These are phyloP conservation scores for Ramaria rubella DNA, from an alignment of 768 basidiomycete species.

Conservation along the genomic window DNA sequence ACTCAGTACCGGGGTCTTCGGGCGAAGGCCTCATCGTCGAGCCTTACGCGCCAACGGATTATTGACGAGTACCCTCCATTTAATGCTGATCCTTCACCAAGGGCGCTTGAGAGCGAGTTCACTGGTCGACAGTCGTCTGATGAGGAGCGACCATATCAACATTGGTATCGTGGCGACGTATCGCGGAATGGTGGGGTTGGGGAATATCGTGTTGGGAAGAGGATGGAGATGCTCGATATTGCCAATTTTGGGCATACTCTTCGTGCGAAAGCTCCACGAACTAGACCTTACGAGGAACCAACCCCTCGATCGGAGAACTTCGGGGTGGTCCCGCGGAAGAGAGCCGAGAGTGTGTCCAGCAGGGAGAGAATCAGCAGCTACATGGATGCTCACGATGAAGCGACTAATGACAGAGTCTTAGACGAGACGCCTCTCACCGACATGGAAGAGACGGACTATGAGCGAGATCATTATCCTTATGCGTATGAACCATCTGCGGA, in stretches of 20 bases:
- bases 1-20: background rate
- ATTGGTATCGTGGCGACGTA: slow-evolving; percentile 86
- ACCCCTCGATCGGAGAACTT: slow-evolving; percentile 19
- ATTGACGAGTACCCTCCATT: slow-evolving; percentile 2
- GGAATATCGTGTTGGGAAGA: slow-evolving; percentile 65
- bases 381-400: slow-evolving; percentile 52
- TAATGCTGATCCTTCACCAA: background rate
- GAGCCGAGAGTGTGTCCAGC: slow-evolving; percentile 55
- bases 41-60: background rate
- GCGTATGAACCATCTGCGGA: slow-evolving; percentile 6
- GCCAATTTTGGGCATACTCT: slow-evolving; percentile 75
- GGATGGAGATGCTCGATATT: slow-evolving; percentile 82
- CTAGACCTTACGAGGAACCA: slow-evolving; percentile 21
- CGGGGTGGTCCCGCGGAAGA: slow-evolving; percentile 33
- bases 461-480: slow-evolving; percentile 37
- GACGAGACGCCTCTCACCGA: slow-evolving; percentile 76
- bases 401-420: slow-evolving; percentile 48
- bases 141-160: slow-evolving; percentile 78
- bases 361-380: slow-evolving; percentile 55
- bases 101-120: background rate
- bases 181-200: slow-evolving; percentile 87
- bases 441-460: slow-evolving; percentile 37
- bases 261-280: slow-evolving; percentile 22
- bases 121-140: slow-evolving; percentile 51
- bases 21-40: background rate